Evolutionary conservation across 2,329 filamentous ascomycete species (phyloP).

Genomic region (Phialophora tarda): DNA sequence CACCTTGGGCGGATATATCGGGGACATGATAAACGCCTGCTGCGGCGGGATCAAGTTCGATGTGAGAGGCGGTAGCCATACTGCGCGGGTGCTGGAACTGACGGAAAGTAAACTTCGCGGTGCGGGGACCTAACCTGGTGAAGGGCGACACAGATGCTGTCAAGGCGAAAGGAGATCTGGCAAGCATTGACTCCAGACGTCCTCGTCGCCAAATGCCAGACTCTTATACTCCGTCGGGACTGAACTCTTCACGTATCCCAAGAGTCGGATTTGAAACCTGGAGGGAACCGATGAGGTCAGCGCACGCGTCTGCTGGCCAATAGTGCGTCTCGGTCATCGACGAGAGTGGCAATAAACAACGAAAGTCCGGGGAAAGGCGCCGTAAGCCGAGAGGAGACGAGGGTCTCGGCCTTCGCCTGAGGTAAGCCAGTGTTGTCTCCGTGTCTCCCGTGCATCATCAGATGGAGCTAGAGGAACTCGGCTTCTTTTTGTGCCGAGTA

Average conservation of each 20-base stretch:
- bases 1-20: constrained; percentile 59
- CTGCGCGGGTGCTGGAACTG: constrained; percentile 21
- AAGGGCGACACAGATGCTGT: constrained; percentile 11
- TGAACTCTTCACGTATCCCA: background rate
- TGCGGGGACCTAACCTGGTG: background rate
- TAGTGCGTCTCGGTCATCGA: constrained; percentile 1
- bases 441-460: too few species aligned
- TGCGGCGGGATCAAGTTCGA: constrained; percentile 54
- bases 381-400: background rate
- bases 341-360: background rate
- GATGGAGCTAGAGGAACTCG: background rate
- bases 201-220: background rate
- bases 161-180: constrained; percentile 3
- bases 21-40: constrained; percentile 54
- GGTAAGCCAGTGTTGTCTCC: background rate
- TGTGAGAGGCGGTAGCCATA: constrained; percentile 57
- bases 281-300: constrained; percentile 20
- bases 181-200: constrained; percentile 19
- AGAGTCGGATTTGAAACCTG: background rate
- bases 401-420: constrained; percentile 17
- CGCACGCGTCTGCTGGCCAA: constrained; percentile 9
- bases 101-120: constrained; percentile 1
- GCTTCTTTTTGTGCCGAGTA: background rate
- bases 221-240: background rate
- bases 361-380: constrained; percentile 17